phyloP scores from a whole-genome alignment of 768 basidiomycete species.

The Mycena pura region DNA sequence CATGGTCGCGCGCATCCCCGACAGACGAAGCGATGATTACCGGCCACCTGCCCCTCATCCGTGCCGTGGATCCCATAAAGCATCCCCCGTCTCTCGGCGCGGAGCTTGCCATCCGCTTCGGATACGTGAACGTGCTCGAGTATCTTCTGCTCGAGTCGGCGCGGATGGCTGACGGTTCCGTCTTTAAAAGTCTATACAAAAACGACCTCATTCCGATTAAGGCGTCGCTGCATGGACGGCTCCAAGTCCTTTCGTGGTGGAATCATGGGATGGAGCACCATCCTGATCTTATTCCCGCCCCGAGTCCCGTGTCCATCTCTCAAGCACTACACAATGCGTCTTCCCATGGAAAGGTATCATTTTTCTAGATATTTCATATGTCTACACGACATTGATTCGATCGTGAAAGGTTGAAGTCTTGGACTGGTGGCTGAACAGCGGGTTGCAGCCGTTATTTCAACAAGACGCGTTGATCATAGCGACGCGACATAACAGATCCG shows the following conservation, averaged over 20 bases:
- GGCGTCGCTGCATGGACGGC: constrained; percentile 79
- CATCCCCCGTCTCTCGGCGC: constrained; percentile 77
- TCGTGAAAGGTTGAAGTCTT: constrained; percentile 61
- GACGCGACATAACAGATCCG: constrained; percentile 80
- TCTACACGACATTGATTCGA: background rate
- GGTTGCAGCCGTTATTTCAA: constrained; percentile 79
- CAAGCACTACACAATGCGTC: constrained; percentile 84
- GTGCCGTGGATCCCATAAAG: constrained; percentile 59
- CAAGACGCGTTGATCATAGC: constrained; percentile 81
- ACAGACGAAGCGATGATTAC: constrained; percentile 79
- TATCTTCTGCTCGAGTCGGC: constrained; percentile 63
- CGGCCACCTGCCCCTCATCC: constrained; percentile 64
- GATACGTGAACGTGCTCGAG: constrained; percentile 77
- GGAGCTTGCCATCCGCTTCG: constrained; percentile 70
- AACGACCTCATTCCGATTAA: constrained; percentile 76
- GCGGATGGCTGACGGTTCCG: constrained; percentile 49
- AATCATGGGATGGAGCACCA: constrained; percentile 67
- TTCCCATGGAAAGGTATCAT: constrained; percentile 55
- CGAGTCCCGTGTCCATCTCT: constrained; percentile 58
- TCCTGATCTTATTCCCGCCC: constrained; percentile 63
- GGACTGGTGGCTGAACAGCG: constrained; percentile 85
- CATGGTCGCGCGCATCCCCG: constrained; percentile 74
- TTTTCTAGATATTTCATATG: background rate
- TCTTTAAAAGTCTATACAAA: constrained; percentile 71
- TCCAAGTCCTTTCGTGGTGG: constrained; percentile 83